Base-by-base conservation (phyloP, 129 eudicot genomes). In the Erigeron canadensis region DNA sequence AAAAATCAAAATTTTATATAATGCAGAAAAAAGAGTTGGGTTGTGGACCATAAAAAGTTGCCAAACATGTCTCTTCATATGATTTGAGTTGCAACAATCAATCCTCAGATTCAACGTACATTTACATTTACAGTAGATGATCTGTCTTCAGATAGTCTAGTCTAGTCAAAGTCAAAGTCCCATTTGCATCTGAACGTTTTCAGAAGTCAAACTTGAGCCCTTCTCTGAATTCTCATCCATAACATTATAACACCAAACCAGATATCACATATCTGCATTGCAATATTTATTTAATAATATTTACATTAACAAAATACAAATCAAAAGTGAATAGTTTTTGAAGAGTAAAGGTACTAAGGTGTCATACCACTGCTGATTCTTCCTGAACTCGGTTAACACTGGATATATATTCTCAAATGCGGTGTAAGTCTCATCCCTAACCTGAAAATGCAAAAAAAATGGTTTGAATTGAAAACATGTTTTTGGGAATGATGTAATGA, bases 391-490 rank as follows among this genome's bases (percentile, higher is more conserved):
- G 3, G 90, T 88, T 54, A 91, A 84, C 23, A 91, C 97, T 0
- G 97, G 97, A 71, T 88, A 91, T 82, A 91, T 88, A 74, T 88
- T 91, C 88, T 91, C 95, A 71, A 91, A 91, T 22, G 95, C 92
- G 0, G 90, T 82, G 60, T 91, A 86, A 8, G 90, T 91, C 73
- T 91, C 96, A 42, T 88, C 96, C 72, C 97, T 83, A 46, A 86
- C 88, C 97, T 91, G 86, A 71, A 69, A 46, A 56, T 39, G 18
- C 53, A 37, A 28, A 53, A 28, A 81, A 57, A 15, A 22, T 21
- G 28, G 12, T 42, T 54, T 34, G 34, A 43, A 41, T 54, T 16
- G 22, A 41, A 40, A 50, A 21, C 62, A 0, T 15, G 23, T 19
- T 40, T 70, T 8, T 34, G 4, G 10, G 0, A 7, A 39, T 4